Conservation (phyloP, 148 eudicot species). For the Fagopyrum esculentum region DNA sequence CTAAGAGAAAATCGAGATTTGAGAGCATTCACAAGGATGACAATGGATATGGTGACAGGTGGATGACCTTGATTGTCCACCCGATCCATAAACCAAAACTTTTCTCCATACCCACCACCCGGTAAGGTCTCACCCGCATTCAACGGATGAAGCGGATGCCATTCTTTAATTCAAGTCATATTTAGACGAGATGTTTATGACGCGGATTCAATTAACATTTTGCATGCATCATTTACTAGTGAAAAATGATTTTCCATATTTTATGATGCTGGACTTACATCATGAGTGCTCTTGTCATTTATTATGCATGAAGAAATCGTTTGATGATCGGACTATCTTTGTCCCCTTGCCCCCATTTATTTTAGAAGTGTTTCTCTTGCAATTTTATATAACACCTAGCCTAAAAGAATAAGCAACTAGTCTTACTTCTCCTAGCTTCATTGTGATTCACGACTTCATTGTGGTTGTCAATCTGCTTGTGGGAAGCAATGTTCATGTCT, state of each 20-base stretch:
- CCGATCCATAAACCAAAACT: no score
- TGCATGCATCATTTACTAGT: not conserved
- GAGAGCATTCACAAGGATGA: no score
- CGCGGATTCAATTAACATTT: not conserved
- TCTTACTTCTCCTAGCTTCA: not conserved
- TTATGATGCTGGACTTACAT: not conserved
- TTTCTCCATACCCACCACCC: no score
- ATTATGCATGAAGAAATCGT: not conserved
- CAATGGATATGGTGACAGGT: no score
- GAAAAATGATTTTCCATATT: not conserved
- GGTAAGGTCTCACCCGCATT: no score
- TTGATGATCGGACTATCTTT: not conserved
- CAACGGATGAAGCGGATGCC: not conserved
- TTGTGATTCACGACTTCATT: slow-evolving; percentile 11
- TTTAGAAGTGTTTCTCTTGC: not conserved
- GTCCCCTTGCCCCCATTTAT: not conserved
- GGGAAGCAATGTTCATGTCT: slow-evolving; percentile 93
- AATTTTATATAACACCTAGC: not conserved
- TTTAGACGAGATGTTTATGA: not conserved
- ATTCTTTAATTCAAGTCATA: not conserved
- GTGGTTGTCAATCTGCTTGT: slow-evolving; percentile 87
- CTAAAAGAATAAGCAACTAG: not conserved
- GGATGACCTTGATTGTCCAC: no score
- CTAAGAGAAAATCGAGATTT: no score
- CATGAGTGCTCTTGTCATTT: not conserved